Evolutionary conservation across 371 early-diverging fungal species (phyloP).

Genomic region (Mucor lusitanicus): DNA sequence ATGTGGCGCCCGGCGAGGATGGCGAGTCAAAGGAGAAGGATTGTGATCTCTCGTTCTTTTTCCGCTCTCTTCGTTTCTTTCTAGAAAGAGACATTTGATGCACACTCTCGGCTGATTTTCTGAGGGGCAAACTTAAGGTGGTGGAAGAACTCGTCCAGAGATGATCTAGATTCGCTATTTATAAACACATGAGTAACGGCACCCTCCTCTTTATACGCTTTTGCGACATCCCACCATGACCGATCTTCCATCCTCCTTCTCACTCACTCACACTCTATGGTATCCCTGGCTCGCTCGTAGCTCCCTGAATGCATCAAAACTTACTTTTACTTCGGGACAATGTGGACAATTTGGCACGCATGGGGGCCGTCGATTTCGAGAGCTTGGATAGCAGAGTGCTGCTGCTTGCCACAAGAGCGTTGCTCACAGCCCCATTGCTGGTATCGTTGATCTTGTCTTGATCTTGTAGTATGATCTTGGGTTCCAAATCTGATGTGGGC

Average conservation of each 20-base stretch:
- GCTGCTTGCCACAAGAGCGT: constrained; percentile 10
- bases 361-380: constrained; percentile 49
- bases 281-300: not conserved
- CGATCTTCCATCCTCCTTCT: not conserved
- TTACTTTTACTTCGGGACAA: constrained; percentile 34
- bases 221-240: not conserved
- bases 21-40: constrained; percentile 44
- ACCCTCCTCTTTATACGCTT: not conserved
- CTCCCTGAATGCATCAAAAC: not conserved
- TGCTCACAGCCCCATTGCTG: not conserved
- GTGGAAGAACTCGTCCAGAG: constrained; percentile 24
- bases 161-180: constrained; percentile 22
- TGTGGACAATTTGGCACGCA: constrained; percentile 47
- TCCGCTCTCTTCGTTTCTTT: constrained; percentile 22
- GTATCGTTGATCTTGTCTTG: not conserved
- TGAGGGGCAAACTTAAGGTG: constrained; percentile 38
- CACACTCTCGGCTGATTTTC: constrained; percentile 42
- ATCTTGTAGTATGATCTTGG: constrained; percentile 39
- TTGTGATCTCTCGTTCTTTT: constrained; percentile 26
- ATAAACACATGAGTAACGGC: not conserved
- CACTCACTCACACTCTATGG: not conserved
- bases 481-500: constrained; percentile 26
- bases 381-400: constrained; percentile 38
- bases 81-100: constrained; percentile 27
- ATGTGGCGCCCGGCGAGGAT: constrained; percentile 2